Percentiles rank a stretch among this genome's conserved stretches.
phyloP scores from a whole-genome alignment of 139 green algal genomes.

The Spirogloea muscicola region DNA sequence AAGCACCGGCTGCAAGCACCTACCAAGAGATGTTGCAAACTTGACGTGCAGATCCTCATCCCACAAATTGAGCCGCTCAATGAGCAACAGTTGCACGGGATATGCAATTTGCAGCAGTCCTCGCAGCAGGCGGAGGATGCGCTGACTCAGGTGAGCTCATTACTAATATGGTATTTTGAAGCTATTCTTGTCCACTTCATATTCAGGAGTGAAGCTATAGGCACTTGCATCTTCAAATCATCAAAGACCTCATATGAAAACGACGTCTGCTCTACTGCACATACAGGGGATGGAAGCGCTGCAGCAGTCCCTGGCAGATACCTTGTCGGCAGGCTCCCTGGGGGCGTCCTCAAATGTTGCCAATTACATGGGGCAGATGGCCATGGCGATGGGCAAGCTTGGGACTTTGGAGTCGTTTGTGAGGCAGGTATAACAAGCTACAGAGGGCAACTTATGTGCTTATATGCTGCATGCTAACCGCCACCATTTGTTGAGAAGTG shows the following conservation, averaged over 20 bases:
- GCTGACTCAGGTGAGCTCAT: too few species aligned
- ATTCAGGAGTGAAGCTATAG: too few species aligned
- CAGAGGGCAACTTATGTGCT: too few species aligned
- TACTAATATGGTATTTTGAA: too few species aligned
- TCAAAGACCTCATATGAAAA: too few species aligned
- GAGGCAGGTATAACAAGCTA: slow-evolving; percentile 11
- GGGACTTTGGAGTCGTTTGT: slow-evolving; percentile 47
- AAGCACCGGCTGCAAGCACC: too few species aligned
- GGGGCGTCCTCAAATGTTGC: slow-evolving; percentile 40
- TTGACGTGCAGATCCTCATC: slow-evolving; percentile 39
- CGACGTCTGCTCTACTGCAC: too few species aligned
- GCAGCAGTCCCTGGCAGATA: slow-evolving; percentile 48
- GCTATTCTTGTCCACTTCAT: too few species aligned
- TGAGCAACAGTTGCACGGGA: slow-evolving; percentile 44
- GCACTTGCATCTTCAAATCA: too few species aligned
- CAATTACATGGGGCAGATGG: slow-evolving; percentile 51
- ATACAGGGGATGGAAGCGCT: slow-evolving; percentile 47
- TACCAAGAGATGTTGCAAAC: too few species aligned
- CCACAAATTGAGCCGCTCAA: slow-evolving; percentile 44
- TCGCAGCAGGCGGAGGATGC: slow-evolving; percentile 44
- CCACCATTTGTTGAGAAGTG: too few species aligned
- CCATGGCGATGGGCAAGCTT: slow-evolving; percentile 49
- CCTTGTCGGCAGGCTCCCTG: slow-evolving; percentile 23
- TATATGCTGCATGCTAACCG: too few species aligned
- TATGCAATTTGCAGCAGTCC: slow-evolving; percentile 46